phyloP scores from a whole-genome alignment of 106 monocot species.

The Triglochin maritima region DNA sequence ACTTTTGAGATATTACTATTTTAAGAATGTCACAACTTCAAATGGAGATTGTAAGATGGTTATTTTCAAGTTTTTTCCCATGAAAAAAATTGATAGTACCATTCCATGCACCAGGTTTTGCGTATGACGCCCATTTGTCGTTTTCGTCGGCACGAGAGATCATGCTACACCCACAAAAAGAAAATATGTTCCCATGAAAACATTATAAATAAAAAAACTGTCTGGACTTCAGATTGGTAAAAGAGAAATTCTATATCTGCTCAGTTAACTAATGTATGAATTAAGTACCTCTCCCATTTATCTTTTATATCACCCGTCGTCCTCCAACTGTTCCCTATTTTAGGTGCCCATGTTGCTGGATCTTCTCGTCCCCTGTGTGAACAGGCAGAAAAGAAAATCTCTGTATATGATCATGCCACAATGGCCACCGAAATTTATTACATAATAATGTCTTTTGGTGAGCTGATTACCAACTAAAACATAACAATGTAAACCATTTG shows the following conservation, averaged over 20 bases:
- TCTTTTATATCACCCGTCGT: conserved; percentile 82
- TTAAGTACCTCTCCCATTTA: conserved; percentile 65
- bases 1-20: no score
- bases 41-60: no score
- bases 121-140: conserved; percentile 69
- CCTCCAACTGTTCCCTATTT: conserved; percentile 88
- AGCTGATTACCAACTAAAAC: not conserved
- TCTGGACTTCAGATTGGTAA: no score
- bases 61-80: no score
- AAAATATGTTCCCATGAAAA: not conserved
- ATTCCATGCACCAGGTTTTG: conserved; percentile 86
- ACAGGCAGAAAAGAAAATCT: not conserved
- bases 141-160: conserved; percentile 66
- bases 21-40: no score
- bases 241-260: no score
- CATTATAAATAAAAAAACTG: no score
- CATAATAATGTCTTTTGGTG: no score
- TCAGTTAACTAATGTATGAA: no score
- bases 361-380: conserved; percentile 68
- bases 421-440: no score
- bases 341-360: conserved; percentile 73
- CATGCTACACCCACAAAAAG: conserved; percentile 34
- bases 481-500: not conserved
- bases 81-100: no score
- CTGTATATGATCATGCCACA: no score